Base-by-base conservation (phyloP, 805 yeast genomes). In the Saturnispora mendoncae region DNA sequence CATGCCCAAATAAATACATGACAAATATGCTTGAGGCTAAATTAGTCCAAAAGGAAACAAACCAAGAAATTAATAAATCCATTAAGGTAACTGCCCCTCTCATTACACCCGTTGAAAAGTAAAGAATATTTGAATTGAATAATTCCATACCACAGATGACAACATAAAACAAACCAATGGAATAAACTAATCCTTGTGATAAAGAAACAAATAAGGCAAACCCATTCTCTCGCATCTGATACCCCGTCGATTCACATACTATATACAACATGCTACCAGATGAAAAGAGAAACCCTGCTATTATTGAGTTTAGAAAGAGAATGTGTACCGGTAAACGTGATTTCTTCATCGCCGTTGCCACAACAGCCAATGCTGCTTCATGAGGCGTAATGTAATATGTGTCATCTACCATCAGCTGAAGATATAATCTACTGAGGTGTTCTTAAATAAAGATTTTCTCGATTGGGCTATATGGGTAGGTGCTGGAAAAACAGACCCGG, bases 271-370 rank as follows among this genome's bases (percentile, higher is more conserved):
- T 78, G 0, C 88, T 84, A 9, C 92, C 92, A 2, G 79, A 62
- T 30, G 80, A 61, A 57, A 84, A 83, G 4, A 84, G 56, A 2
- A 80, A 48, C 0, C 86, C 92, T 4, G 87, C 94, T 46, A 80
- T 62, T 4, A 82, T 56, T 0, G 87, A 76, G 54, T 81, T 81
- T 17, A 82, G 52, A 0, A 75, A 48, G n/a, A 84, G 55, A 1
- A 78, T 68, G 44, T 78, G 80, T 4, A 76, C 49, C 47, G 76
- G 69, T 23, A 81, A 67, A 57, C 94, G 68, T 4, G 88, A 72
- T 53, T 84, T 84, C 58, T 84, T 84, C 92, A 83, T 83, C 2
- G 86, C 69, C 0, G 92, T 84, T 7, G 94, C 94, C 15, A 83
- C 90, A 31, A 82, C 80, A 0, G 94, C 92, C 38, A 84, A 59